These are phyloP conservation scores for Amylocystis lapponica DNA, from an alignment of 768 basidiomycete species.

Conservation along the genomic window DNA sequence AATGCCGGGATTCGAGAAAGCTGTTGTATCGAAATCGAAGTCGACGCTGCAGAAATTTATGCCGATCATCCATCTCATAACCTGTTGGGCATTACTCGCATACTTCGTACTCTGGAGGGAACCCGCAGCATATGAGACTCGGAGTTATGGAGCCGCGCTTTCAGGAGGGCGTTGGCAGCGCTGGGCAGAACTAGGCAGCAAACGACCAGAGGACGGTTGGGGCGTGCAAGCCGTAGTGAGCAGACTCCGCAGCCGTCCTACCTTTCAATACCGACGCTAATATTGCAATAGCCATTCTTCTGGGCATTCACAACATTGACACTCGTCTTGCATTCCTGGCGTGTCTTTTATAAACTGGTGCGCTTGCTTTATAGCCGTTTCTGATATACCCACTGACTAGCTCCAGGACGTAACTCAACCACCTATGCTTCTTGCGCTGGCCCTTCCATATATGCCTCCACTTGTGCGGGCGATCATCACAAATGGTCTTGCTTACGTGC, in stretches of 20 bases:
- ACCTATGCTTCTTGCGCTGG: conserved; percentile 53
- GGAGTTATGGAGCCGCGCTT: conserved; percentile 29
- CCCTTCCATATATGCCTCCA: conserved; percentile 60
- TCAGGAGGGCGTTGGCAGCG: conserved; percentile 42
- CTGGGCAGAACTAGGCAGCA: conserved; percentile 53
- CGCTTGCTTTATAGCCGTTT: conserved; percentile 22
- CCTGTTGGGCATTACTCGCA: conserved; percentile 58
- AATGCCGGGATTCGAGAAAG: conserved; percentile 10
- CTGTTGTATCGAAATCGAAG: conserved; percentile 21
- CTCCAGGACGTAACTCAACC: conserved; percentile 52
- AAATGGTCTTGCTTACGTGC: conserved; percentile 59
- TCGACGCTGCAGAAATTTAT: conserved; percentile 53
- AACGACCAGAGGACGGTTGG: conserved; percentile 34
- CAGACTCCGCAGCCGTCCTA: conserved; percentile 9
- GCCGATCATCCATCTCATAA: conserved; percentile 59
- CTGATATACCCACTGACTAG: not conserved
- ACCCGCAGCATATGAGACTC: conserved; percentile 42
- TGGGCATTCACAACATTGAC: conserved; percentile 77
- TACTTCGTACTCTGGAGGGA: conserved; percentile 67
- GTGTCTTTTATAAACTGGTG: conserved; percentile 67
- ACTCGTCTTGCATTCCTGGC: conserved; percentile 63
- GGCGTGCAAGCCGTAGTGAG: conserved; percentile 56
- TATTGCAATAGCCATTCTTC: conserved; percentile 60
- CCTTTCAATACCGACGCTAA: not conserved
- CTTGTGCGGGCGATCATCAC: conserved; percentile 58